A percentile compares a stretch with the other conserved stretches of the same genome.
These are phyloP conservation scores for Perkinsus chesapeaki DNA, from an alignment of 169 alveolate genomes.

Conservation along the genomic window DNA sequence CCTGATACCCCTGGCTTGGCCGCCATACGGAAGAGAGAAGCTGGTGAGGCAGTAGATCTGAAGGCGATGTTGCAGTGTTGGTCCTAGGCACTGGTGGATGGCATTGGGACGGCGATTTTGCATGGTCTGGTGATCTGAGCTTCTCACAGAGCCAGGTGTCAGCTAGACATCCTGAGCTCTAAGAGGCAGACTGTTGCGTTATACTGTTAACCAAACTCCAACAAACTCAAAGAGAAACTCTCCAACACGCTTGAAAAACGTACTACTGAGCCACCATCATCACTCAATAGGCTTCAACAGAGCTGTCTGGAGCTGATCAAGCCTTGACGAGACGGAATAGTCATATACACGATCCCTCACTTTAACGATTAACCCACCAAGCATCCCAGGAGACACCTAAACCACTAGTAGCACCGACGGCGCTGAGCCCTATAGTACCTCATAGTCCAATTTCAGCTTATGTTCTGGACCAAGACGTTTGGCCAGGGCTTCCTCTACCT, in stretches of 20 bases:
- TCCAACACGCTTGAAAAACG: constrained; percentile 1
- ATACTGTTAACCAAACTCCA: not conserved
- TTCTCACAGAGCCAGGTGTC: not conserved
- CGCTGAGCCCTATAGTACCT: not conserved
- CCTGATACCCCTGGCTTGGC: not conserved
- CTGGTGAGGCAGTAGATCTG: not conserved
- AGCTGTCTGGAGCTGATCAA: not conserved
- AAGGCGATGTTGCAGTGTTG: not conserved
- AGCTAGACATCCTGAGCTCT: not conserved
- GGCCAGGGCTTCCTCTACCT: not conserved
- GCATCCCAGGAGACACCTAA: not conserved
- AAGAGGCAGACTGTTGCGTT: not conserved
- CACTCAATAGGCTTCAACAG: not conserved
- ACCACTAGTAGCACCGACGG: not conserved
- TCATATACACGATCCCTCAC: not conserved
- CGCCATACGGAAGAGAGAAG: not conserved
- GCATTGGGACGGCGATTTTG: not conserved
- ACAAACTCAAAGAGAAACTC: not conserved
- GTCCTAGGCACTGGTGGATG: not conserved
- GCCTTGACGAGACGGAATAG: not conserved
- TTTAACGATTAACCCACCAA: not conserved
- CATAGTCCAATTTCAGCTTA: not conserved
- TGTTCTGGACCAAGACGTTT: not conserved
- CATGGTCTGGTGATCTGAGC: not conserved
- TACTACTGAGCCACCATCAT: not conserved